A percentile compares a stretch with the other conserved stretches of the same genome.
phyloP scores from a whole-genome alignment of 441 rosid genomes.

The Eutrema salsugineum region DNA sequence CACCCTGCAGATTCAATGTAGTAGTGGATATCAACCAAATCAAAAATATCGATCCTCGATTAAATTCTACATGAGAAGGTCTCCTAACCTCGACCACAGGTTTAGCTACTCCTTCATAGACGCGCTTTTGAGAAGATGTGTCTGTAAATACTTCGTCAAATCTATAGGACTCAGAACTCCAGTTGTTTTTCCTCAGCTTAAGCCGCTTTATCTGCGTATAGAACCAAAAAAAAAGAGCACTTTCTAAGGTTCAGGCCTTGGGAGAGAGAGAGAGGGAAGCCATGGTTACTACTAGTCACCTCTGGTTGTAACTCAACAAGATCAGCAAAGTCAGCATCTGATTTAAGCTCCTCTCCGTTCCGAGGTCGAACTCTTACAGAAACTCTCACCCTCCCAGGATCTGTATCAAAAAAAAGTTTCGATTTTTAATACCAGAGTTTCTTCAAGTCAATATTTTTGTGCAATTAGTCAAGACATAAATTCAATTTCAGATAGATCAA shows the following conservation, averaged over 20 bases:
- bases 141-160: slow-evolving; percentile 82
- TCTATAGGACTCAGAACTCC: slow-evolving; percentile 83
- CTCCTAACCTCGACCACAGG: slow-evolving; percentile 84
- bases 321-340: slow-evolving; percentile 83
- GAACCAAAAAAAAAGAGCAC: background rate
- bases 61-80: background rate
- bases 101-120: slow-evolving; percentile 84
- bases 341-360: slow-evolving; percentile 62
- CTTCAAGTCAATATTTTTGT: background rate
- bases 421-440: background rate
- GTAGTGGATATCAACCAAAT: background rate
- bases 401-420: slow-evolving; percentile 20
- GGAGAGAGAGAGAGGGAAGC: background rate
- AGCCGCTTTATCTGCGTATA: slow-evolving; percentile 66
- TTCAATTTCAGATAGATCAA: background rate
- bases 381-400: slow-evolving; percentile 86
- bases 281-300: slow-evolving; percentile 32
- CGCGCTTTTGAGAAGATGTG: slow-evolving; percentile 85
- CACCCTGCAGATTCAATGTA: slow-evolving; percentile 58
- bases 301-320: slow-evolving; percentile 87
- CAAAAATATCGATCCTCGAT: too few species aligned
- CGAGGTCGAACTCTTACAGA: slow-evolving; percentile 83
- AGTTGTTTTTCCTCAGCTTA: slow-evolving; percentile 80
- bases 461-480: background rate
- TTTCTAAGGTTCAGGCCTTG: background rate